Evolutionary conservation across 192 early-diverging fungal species (phyloP), one percentile per base, ranked within the genome.

Genomic region (Funneliformis mosseae): DNA sequence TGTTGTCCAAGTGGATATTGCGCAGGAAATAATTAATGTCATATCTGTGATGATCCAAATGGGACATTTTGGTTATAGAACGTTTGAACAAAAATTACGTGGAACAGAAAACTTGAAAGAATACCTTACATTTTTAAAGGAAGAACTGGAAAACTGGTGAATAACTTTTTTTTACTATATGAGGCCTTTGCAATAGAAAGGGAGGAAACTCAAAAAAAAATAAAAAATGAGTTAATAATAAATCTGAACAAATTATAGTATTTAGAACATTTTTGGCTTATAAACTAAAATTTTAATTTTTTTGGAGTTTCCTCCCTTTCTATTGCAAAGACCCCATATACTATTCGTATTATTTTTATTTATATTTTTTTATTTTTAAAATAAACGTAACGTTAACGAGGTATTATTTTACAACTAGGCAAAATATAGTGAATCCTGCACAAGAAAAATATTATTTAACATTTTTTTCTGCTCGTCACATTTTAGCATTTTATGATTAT

Each of bases 61-160:
- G 21, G 81, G 81, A 4, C 81, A 81, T 70, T 77, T 81, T 78
- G 5, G 12, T 27, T 81, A 81, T 77, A 46, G 76, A 27, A 41
- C n/a, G 33, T 81, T 78, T 78, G 48, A 76, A 23, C 28, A 39
- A 14, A 25, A 11, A 23, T 23, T 70, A 9, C 14, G 10, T 43
- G 43, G 27, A 23, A 16, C 16, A n/a, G 50, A 45, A 2, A 48
- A 71, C 33, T 41, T 80, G 39, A 45, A 33, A 59, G 18, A 27
- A 70, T 81, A n/a, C 8, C 55, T 61, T 4, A 38, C 16, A 78
- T 12, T 14, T 18, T 64, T 81, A 7, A 69, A 55, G 12, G 9
- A 68, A 6, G 75, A 77, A 55, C 59, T 81, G 27, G n/a, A 50
- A 16, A 25, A 74, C 18, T 81, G 74, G 74, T 68, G 60, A 27